These are phyloP conservation scores for Echeveria elegans DNA, from an alignment of 164 flowering plant genomes.

Conservation along the genomic window DNA sequence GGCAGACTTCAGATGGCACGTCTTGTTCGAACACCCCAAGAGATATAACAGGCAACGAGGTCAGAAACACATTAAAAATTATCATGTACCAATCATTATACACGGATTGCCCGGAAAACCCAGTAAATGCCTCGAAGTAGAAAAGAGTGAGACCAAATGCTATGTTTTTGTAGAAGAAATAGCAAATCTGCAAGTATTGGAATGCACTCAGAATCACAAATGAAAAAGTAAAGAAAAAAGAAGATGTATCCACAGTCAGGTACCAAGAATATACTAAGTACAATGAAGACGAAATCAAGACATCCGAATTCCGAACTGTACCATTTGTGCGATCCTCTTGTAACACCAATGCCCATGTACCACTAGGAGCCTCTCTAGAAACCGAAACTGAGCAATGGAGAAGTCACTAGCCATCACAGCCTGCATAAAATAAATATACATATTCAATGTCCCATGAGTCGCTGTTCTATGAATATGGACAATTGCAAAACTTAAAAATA, in stretches of 20 bases:
- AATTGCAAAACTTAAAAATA: not conserved
- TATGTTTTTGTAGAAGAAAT: constrained; percentile 97
- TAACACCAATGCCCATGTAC: constrained; percentile 10
- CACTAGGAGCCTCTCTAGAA: constrained; percentile 6
- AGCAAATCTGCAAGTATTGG: constrained; percentile 62
- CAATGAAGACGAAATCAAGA: not conserved
- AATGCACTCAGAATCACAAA: not conserved
- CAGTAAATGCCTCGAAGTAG: constrained; percentile 92
- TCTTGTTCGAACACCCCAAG: constrained; percentile 96
- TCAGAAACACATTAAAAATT: constrained; percentile 82
- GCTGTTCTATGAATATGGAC: not conserved
- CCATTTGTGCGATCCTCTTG: constrained; percentile 10
- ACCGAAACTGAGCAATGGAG: constrained; percentile 5
- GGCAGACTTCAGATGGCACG: constrained; percentile 84
- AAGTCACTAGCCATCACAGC: constrained; percentile 10
- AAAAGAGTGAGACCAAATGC: constrained; percentile 96
- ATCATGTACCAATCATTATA: constrained; percentile 94
- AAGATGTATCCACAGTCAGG: not conserved
- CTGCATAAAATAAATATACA: not conserved
- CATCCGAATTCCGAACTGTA: not conserved
- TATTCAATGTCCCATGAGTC: not conserved
- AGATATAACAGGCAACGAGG: constrained; percentile 88
- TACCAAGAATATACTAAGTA: not conserved
- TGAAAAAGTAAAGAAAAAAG: not conserved
- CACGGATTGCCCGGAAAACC: constrained; percentile 91